Evolutionary conservation across 129 eudicot genomes (phyloP), one percentile per base, ranked within the genome.

Genomic region (Apium graveolens): DNA sequence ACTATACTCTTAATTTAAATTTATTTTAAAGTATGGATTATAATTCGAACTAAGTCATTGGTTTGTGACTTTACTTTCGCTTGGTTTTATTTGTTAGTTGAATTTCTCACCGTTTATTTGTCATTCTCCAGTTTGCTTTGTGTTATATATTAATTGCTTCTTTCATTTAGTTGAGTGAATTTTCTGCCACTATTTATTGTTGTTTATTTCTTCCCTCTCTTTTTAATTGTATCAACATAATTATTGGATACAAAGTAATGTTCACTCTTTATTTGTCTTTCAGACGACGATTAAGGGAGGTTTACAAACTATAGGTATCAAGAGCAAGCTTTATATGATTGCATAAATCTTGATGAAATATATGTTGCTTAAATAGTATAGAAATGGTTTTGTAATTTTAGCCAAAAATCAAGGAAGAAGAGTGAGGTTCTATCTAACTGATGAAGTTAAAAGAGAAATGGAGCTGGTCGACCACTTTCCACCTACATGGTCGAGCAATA

Each of bases 311-410:
- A 84, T 89, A 92, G 96, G 84, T 75, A 55, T 90, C 91, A 75
- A 90, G 88, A 83, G 91, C 91, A 82, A 92, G 96, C 76, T 96
- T 91, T 20, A 88, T 88, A 83, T 92, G 89, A 88, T 74, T 71
- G 49, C 76, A 78, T 35, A 51, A 77, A 16, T 72, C 7, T 44
- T 65, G 11, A 62, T 27, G 45, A 53, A 76, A 72, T 34, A 63
- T 57, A 24, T 31, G 74, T 72, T 53, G 29, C 70, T 57, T 16
- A 37, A 73, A 60, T 16, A 24, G 39, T 37, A 72, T 53, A 46
- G 35, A 29, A 34, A 62, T 5, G 77, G 51, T 51, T n/a, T 32
- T 27, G 27, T 7, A 44, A 79, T 43, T 77, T 78, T 18, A 17
- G 66, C 38, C 8, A 43, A 42, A 13, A 74, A 44, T 27, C 16